Evolutionary conservation across 75 land plant genomes (phyloP).

Genomic region (Isoetes taiwanensis): DNA sequence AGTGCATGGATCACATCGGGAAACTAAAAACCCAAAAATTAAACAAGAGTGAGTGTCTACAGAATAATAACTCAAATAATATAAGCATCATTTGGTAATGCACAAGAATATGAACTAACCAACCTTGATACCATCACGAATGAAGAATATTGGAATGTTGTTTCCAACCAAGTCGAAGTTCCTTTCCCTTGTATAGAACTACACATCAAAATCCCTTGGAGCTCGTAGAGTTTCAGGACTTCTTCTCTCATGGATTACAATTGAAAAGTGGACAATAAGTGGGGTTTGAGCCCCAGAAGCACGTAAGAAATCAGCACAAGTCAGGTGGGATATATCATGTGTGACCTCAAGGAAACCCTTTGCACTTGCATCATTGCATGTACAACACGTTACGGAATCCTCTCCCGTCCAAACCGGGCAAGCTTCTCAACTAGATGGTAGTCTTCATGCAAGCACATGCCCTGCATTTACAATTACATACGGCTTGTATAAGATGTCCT

Average conservation of each 20-base stretch:
- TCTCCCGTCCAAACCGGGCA: constrained; percentile 22
- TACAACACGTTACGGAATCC: constrained; percentile 9
- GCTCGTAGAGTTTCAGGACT: constrained; percentile 16
- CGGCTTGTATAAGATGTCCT: too few relatives aligned
- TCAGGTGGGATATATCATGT: constrained; percentile 11
- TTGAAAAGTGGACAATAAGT: constrained; percentile 15
- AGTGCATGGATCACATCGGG: too few relatives aligned
- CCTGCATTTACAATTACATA: too few relatives aligned
- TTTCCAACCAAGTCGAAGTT: constrained; percentile 31
- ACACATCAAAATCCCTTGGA: constrained; percentile 18
- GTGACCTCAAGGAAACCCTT: constrained; percentile 29
- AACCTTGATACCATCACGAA: too few relatives aligned
- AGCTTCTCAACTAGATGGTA: constrained; percentile 23
- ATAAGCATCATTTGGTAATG: too few relatives aligned
- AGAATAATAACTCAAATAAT: too few relatives aligned
- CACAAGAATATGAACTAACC: too few relatives aligned
- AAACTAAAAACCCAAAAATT: too few relatives aligned
- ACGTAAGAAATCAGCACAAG: constrained; percentile 1
- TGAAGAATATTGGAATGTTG: constrained; percentile 25
- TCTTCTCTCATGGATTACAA: constrained; percentile 18
- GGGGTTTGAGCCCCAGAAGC: constrained; percentile 18
- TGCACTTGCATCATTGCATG: constrained; percentile 29
- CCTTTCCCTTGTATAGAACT: constrained; percentile 27
- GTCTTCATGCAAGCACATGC: too few relatives aligned
- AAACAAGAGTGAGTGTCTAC: too few relatives aligned